phyloP scores from a whole-genome alignment of 225 moss, liverwort and hornwort genomes.

The Ulota crispa region DNA sequence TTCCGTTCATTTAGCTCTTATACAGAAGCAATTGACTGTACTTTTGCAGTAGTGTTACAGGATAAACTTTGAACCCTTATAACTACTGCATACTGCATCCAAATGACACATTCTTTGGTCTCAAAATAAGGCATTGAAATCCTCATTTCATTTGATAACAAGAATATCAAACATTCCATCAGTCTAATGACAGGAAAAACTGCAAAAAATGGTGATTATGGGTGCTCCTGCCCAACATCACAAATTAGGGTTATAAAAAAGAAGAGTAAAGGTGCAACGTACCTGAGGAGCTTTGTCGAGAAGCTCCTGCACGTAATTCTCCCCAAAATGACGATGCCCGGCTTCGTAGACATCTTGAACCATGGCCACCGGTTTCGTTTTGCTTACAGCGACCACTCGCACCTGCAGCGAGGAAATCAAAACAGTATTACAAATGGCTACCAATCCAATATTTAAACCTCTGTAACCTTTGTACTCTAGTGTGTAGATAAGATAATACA shows the following conservation, averaged over 20 bases:
- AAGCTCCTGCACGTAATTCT: conserved; percentile 66
- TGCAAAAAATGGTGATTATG: neutral
- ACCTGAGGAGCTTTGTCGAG: conserved; percentile 63
- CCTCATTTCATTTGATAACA: neutral
- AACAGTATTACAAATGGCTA: neutral
- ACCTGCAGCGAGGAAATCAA: conserved; percentile 31
- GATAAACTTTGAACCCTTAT: neutral
- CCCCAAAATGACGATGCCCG: conserved; percentile 58
- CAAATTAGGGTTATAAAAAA: conserved; percentile 3
- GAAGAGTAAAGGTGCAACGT: neutral
- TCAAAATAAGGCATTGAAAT: no score
- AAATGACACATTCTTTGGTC: neutral
- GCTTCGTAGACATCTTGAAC: conserved; percentile 51
- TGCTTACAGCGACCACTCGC: conserved; percentile 61
- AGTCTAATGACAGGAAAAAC: neutral
- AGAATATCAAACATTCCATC: neutral
- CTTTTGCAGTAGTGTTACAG: no score
- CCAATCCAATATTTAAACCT: neutral
- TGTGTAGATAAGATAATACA: neutral
- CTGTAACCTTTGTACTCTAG: neutral
- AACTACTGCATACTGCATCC: neutral
- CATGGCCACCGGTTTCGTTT: conserved; percentile 55
- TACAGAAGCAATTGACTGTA: no score
- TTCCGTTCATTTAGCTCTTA: no score
- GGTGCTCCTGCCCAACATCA: neutral